Evolutionary conservation across 2,329 filamentous ascomycete genomes (phyloP).

Genomic region (Paecilomyces sp.): DNA sequence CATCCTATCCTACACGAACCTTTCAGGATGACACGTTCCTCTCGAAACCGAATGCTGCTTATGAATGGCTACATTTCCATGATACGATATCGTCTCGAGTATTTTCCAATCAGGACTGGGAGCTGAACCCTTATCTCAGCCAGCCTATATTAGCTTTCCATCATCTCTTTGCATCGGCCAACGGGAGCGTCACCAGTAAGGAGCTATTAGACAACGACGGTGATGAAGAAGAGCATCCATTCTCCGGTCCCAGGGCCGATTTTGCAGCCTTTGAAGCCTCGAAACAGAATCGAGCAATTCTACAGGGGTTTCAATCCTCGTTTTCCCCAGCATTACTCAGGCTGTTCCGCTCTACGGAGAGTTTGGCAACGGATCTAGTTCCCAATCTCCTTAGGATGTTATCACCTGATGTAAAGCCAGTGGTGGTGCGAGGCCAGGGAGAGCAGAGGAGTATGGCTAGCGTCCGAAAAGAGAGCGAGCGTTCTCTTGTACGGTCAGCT

Average conservation of each 20-base stretch:
- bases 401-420: slow-evolving; percentile 83
- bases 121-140: slow-evolving; percentile 78
- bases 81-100: slow-evolving; percentile 73
- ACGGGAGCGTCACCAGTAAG: slow-evolving; percentile 40
- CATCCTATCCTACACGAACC: slow-evolving; percentile 75
- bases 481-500: slow-evolving; percentile 69
- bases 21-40: slow-evolving; percentile 92
- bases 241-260: slow-evolving; percentile 74
- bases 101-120: slow-evolving; percentile 85
- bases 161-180: slow-evolving; percentile 74
- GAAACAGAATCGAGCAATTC: slow-evolving; percentile 67
- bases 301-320: slow-evolving; percentile 66
- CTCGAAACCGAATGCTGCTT: slow-evolving; percentile 76
- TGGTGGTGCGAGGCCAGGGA: slow-evolving; percentile 68
- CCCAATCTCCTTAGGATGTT: slow-evolving; percentile 80
- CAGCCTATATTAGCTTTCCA: slow-evolving; percentile 87
- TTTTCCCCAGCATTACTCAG: slow-evolving; percentile 66
- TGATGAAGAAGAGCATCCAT: slow-evolving; percentile 56
- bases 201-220: slow-evolving; percentile 40
- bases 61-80: slow-evolving; percentile 95
- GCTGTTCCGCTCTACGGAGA: slow-evolving; percentile 70
- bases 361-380: slow-evolving; percentile 72
- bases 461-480: slow-evolving; percentile 81
- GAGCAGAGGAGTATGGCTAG: slow-evolving; percentile 64
- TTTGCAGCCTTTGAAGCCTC: slow-evolving; percentile 73